Conservation (phyloP, 148 eudicot genomes). For the Fagopyrum homotropicum region DNA sequence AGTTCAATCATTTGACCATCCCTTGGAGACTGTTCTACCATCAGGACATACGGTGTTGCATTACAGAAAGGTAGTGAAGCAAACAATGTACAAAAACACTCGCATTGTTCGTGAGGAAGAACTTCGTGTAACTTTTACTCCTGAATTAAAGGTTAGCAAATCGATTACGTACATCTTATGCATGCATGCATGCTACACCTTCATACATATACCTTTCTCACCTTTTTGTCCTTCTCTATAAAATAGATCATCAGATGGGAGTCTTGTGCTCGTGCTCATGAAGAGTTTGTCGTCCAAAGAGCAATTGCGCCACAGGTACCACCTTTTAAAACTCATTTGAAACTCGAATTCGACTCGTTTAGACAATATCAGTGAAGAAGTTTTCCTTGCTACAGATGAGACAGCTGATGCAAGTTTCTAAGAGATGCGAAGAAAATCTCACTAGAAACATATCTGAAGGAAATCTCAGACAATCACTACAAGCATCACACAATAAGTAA, state of each 20-base stretch:
- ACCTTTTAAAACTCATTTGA: neutral
- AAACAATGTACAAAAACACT: conserved; percentile 42
- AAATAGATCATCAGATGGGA: conserved; percentile 62
- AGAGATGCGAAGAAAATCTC: conserved; percentile 17
- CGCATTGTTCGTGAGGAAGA: conserved; percentile 63
- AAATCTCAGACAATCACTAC: conserved; percentile 18
- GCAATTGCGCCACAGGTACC: conserved; percentile 54
- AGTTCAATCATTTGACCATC: conserved; percentile 40
- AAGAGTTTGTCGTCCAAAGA: conserved; percentile 39
- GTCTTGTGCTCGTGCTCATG: conserved; percentile 51
- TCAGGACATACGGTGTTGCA: conserved; percentile 38
- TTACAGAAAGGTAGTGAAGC: conserved; percentile 45
- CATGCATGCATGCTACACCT: neutral
- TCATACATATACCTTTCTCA: neutral
- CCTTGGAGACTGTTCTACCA: conserved; percentile 28
- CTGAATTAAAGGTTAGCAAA: conserved; percentile 45
- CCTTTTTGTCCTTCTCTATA: neutral
- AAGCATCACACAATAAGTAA: conserved; percentile 30
- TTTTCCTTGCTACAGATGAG: conserved; percentile 27
- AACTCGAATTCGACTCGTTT: neutral
- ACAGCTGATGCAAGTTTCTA: conserved; percentile 24
- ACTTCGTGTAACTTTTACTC: conserved; percentile 49
- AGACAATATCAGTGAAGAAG: neutral
- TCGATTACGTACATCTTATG: neutral
- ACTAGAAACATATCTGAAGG: conserved; percentile 15